Percentiles rank a stretch among this genome's conserved stretches.
phyloP scores from a whole-genome alignment of 768 basidiomycete genomes.

The Wakefieldia striispora region DNA sequence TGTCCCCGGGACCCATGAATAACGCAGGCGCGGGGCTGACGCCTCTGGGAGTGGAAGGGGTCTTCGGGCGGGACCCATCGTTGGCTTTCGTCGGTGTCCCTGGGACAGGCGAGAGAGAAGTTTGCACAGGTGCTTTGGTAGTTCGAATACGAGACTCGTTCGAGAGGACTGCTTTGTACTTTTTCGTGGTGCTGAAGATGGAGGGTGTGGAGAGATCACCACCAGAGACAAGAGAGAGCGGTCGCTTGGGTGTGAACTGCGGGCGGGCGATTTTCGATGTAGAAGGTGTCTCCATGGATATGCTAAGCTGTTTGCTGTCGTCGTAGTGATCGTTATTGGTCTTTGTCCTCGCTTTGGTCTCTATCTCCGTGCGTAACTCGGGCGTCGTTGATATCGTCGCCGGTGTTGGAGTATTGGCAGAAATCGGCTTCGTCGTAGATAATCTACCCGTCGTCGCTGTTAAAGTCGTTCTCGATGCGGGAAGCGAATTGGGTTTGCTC shows the following conservation, averaged over 20 bases:
- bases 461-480: neutral
- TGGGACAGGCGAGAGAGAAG: conserved; percentile 45
- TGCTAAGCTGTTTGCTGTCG: conserved; percentile 1
- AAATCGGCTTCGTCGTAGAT: neutral
- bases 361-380: neutral
- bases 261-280: conserved; percentile 39
- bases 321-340: neutral
- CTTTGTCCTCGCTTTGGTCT: neutral
- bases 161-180: conserved; percentile 66
- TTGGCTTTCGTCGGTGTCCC: conserved; percentile 50
- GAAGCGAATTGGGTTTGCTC: conserved; percentile 16
- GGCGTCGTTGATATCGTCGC: neutral
- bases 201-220: conserved; percentile 37
- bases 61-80: conserved; percentile 45
- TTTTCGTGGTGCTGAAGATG: conserved; percentile 50
- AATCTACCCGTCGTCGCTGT: conserved; percentile 3
- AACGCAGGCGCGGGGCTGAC: conserved; percentile 44
- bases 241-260: conserved; percentile 58
- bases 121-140: conserved; percentile 27
- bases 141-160: conserved; percentile 35
- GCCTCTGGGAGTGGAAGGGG: conserved; percentile 52
- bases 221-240: conserved; percentile 38
- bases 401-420: neutral
- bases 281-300: conserved; percentile 21
- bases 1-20: conserved; percentile 50